A percentile compares a stretch with the other conserved stretches of the same genome.
Conservation (phyloP, 2,329 filamentous ascomycete genomes). For the Polytolypa hystricis region DNA sequence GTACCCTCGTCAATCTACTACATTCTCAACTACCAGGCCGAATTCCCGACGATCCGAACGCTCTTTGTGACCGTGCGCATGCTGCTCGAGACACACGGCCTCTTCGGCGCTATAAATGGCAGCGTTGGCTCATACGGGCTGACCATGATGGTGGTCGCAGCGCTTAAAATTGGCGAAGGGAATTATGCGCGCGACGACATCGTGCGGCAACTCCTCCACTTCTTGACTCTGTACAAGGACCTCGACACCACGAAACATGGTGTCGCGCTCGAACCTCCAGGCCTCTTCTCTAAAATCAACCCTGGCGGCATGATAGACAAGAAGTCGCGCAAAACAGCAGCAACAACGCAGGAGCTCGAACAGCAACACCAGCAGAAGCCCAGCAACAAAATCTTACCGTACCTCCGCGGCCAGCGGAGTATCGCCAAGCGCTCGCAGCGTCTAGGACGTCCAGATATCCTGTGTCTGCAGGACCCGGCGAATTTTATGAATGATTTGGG, state of each 20-base stretch:
- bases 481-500: constrained; percentile 49
- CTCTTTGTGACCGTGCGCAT: constrained; percentile 42
- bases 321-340: constrained; percentile 6
- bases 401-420: constrained; percentile 28
- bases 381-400: constrained; percentile 6
- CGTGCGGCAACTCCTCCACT: constrained; percentile 35
- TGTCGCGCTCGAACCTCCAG: constrained; percentile 39
- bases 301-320: constrained; percentile 10
- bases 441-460: constrained; percentile 26
- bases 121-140: constrained; percentile 45
- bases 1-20: constrained; percentile 31
- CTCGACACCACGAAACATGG: constrained; percentile 38
- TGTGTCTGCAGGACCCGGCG: constrained; percentile 50
- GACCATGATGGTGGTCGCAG: constrained; percentile 47
- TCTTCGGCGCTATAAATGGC: constrained; percentile 38
- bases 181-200: constrained; percentile 20
- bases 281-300: constrained; percentile 32
- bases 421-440: constrained; percentile 27
- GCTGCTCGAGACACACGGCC: constrained; percentile 38
- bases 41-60: constrained; percentile 39
- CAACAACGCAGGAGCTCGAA: constrained; percentile 8
- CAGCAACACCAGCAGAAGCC: background rate
- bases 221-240: constrained; percentile 40
- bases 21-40: constrained; percentile 36
- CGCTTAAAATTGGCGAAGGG: constrained; percentile 36